phyloP scores from a whole-genome alignment of 2,329 filamentous ascomycete species.

The Aspergillus costaricaensis region DNA sequence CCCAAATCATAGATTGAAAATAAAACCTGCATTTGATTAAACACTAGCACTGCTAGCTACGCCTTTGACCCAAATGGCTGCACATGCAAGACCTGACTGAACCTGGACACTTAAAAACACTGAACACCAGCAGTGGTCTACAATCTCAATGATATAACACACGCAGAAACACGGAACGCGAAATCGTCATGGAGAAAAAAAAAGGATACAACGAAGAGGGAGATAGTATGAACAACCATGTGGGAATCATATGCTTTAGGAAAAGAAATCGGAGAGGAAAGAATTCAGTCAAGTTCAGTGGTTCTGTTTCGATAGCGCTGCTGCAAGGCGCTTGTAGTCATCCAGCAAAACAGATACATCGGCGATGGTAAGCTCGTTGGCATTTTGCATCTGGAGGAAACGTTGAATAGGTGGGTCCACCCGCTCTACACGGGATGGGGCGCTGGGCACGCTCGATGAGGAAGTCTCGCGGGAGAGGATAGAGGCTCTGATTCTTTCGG shows the following conservation, averaged over 20 bases:
- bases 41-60: conserved; percentile 15
- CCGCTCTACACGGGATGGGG: conserved; percentile 41
- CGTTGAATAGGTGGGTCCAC: conserved; percentile 65
- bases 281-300: conserved; percentile 18
- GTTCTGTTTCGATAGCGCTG: conserved; percentile 57
- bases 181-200: not conserved
- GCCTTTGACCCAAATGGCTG: conserved; percentile 1
- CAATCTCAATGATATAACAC: conserved; percentile 7
- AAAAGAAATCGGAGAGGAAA: not conserved
- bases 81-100: conserved; percentile 5
- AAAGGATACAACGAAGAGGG: not conserved
- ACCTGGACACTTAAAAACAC: conserved; percentile 3
- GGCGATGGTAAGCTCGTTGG: conserved; percentile 69
- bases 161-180: not conserved
- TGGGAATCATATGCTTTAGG: not conserved
- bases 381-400: conserved; percentile 72
- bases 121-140: conserved; percentile 24
- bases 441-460: conserved; percentile 8
- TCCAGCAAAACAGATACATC: conserved; percentile 71
- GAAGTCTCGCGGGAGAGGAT: conserved; percentile 21
- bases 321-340: conserved; percentile 73
- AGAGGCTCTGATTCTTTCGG: conserved; percentile 39
- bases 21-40: conserved; percentile 1
- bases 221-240: not conserved
- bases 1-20: not conserved